A percentile compares a stretch with the other conserved stretches of the same genome.
phyloP scores from a whole-genome alignment of 345 rosid species.

The Noccaea caerulescens region DNA sequence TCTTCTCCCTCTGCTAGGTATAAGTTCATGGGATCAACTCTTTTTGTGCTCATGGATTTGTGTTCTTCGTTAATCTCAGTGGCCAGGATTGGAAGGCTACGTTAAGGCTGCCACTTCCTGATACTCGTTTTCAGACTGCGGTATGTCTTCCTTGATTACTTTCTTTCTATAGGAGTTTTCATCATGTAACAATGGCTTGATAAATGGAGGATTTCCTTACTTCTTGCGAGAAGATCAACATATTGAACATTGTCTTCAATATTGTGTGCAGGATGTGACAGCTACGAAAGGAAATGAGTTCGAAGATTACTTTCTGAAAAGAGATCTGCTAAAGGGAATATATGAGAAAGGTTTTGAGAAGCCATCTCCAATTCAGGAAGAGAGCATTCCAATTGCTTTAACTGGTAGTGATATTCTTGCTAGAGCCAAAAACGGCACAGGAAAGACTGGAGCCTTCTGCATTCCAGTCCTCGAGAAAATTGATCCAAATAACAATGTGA shows the following conservation, averaged over 20 bases:
- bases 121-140: slow-evolving; percentile 90
- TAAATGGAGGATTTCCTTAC: neutral
- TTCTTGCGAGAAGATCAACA: neutral
- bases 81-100: slow-evolving; percentile 96
- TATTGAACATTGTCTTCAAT: slow-evolving; percentile 44
- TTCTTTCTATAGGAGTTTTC: neutral
- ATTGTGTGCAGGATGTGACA: slow-evolving; percentile 84
- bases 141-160: slow-evolving; percentile 44
- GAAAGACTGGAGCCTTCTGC: slow-evolving; percentile 99
- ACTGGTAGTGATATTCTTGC: slow-evolving; percentile 99
- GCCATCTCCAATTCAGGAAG: slow-evolving; percentile 99
- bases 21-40: neutral
- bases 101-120: slow-evolving; percentile 77
- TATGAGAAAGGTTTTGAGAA: slow-evolving; percentile 99
- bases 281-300: slow-evolving; percentile 99
- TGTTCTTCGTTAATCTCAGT: slow-evolving; percentile 47
- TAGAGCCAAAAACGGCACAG: slow-evolving; percentile 99
- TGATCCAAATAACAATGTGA: slow-evolving; percentile 88
- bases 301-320: slow-evolving; percentile 96
- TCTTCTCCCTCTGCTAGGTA: neutral
- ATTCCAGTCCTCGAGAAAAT: slow-evolving; percentile 96
- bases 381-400: slow-evolving; percentile 99
- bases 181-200: slow-evolving; percentile 54
- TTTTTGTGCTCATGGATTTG: slow-evolving; percentile 24
- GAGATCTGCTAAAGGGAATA: slow-evolving; percentile 94